phyloP scores from a whole-genome alignment of 805 yeast species.

The Ogataea salicorniae region DNA sequence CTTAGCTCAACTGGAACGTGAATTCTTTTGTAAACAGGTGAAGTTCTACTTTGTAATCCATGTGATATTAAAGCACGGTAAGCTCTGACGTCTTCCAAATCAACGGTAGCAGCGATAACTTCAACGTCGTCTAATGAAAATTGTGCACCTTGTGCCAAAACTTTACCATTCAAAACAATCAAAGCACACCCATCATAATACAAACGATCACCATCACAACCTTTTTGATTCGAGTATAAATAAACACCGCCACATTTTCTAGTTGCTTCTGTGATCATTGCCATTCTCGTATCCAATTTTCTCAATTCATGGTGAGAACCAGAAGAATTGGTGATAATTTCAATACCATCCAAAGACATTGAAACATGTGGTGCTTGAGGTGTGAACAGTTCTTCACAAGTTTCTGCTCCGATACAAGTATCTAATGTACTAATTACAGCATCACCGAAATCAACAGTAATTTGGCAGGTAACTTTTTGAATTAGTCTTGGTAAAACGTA shows the following conservation, averaged over 20 bases:
- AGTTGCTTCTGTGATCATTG: constrained; percentile 86
- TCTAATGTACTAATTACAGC: constrained; percentile 80
- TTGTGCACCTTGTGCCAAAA: constrained; percentile 91
- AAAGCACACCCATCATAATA: constrained; percentile 97
- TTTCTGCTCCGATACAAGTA: constrained; percentile 93
- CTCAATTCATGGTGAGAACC: constrained; percentile 98
- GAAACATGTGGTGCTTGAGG: constrained; percentile 93
- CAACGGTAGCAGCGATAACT: constrained; percentile 92
- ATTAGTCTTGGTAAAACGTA: constrained; percentile 68
- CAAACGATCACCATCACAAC: constrained; percentile 96
- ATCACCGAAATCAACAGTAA: constrained; percentile 78
- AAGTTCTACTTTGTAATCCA: constrained; percentile 56
- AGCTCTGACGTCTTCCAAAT: constrained; percentile 82
- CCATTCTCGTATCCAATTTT: constrained; percentile 78
- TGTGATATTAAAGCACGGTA: constrained; percentile 73
- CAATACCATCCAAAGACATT: constrained; percentile 95
- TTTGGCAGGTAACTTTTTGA: constrained; percentile 61
- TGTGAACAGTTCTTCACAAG: constrained; percentile 96
- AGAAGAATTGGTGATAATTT: constrained; percentile 88
- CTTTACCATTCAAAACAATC: constrained; percentile 85
- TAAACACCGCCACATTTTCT: constrained; percentile 96
- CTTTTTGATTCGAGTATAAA: constrained; percentile 89
- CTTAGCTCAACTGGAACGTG: constrained; percentile 62
- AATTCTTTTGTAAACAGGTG: constrained; percentile 47
- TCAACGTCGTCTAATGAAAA: constrained; percentile 89